Evolutionary conservation across 768 basidiomycete genomes (phyloP).

Genomic region (Kwoniella sp.): DNA sequence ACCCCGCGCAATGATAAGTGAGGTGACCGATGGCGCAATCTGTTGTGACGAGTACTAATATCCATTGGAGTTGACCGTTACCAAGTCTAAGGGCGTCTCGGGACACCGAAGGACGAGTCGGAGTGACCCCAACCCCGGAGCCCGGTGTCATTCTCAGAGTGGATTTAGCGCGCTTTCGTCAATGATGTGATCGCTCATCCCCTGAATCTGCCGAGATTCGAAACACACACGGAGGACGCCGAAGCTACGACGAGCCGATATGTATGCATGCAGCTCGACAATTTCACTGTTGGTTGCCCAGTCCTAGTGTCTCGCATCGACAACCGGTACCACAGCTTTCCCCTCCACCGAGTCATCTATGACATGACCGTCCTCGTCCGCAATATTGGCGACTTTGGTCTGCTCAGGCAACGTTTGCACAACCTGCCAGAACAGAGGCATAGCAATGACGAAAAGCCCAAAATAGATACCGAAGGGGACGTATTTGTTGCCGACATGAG

Average conservation of each 20-base stretch:
- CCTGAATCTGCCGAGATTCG: no score
- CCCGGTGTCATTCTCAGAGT: no score
- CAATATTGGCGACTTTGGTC: neutral
- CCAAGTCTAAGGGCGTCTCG: neutral
- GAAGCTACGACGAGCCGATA: no score
- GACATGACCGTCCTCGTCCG: constrained; percentile 8
- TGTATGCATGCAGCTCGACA: neutral
- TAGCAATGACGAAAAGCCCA: constrained; percentile 2
- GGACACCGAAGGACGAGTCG: neutral
- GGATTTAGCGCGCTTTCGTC: neutral
- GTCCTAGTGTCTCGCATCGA: neutral
- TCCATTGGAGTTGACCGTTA: neutral
- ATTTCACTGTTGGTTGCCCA: neutral
- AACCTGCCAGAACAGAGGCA: constrained; percentile 8
- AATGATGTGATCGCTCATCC: neutral
- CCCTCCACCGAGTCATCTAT: neutral
- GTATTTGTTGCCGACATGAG: constrained; percentile 11
- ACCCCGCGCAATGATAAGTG: neutral
- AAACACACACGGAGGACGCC: neutral
- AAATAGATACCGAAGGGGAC: constrained; percentile 17
- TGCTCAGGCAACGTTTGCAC: constrained; percentile 3
- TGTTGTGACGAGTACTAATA: neutral
- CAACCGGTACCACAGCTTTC: neutral
- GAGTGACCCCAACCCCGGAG: neutral
- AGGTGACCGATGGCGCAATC: neutral